Evolutionary conservation across 352 stramenopile species (phyloP).

Genomic region (Phytopythium boreale): DNA sequence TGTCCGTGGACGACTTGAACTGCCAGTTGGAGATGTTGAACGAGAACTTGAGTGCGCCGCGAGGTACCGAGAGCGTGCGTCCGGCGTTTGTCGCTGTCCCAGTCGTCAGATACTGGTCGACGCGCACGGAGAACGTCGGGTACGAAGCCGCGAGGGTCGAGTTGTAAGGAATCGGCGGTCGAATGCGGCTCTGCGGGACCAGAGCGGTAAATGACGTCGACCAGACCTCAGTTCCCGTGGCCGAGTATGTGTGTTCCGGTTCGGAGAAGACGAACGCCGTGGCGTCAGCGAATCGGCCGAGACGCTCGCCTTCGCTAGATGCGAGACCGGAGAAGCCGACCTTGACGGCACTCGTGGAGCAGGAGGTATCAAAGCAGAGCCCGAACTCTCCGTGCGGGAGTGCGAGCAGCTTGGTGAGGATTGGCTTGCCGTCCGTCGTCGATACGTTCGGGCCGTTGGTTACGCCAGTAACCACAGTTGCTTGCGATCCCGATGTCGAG

Average conservation of each 20-base stretch:
- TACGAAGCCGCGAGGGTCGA: not conserved
- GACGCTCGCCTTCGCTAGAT: not conserved
- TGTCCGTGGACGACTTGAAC: conserved; percentile 9
- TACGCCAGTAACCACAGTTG: not conserved
- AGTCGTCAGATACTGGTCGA: conserved; percentile 17
- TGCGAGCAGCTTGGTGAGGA: conserved; percentile 13
- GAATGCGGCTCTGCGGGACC: conserved; percentile 12
- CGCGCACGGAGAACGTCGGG: conserved; percentile 9
- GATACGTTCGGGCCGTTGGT: not conserved
- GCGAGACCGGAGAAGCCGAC: conserved; percentile 17
- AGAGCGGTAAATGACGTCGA: conserved; percentile 13
- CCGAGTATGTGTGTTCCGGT: not conserved
- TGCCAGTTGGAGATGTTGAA: conserved; percentile 19
- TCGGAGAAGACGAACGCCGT: conserved; percentile 14
- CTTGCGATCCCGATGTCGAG: not conserved
- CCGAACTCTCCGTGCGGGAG: conserved; percentile 17
- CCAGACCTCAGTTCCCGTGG: conserved; percentile 10
- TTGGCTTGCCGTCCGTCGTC: not conserved
- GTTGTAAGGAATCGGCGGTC: conserved; percentile 15
- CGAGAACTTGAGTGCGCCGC: conserved; percentile 22
- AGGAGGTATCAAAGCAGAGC: conserved; percentile 12
- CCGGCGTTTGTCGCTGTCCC: conserved; percentile 8
- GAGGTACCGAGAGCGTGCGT: conserved; percentile 9
- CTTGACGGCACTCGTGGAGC: conserved; percentile 11
- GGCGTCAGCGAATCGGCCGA: conserved; percentile 11